Evolutionary conservation across 352 stramenopile genomes (phyloP).

Genomic region (Phytophthora podocarpi): DNA sequence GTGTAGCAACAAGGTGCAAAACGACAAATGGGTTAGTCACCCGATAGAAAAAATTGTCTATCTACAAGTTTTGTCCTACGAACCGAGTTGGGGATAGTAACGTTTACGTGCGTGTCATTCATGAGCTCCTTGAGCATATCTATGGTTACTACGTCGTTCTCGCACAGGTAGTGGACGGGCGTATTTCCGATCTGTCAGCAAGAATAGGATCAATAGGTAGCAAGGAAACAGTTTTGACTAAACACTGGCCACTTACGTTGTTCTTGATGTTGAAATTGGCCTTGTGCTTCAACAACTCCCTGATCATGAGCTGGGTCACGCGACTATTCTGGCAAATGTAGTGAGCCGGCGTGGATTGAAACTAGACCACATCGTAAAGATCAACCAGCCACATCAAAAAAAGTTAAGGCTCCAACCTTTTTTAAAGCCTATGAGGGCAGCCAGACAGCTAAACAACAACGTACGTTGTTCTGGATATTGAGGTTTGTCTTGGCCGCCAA

Average conservation of each 20-base stretch:
- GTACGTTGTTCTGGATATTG: conserved; percentile 76
- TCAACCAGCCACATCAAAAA: not conserved
- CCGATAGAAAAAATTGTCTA: not conserved
- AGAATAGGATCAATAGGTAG: conserved; percentile 1
- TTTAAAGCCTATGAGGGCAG: not conserved
- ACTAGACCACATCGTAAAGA: conserved; percentile 38
- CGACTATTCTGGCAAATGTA: conserved; percentile 72
- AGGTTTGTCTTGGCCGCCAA: conserved; percentile 49
- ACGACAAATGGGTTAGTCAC: not conserved
- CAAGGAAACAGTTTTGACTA: not conserved
- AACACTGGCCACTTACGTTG: conserved; percentile 47
- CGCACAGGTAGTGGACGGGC: conserved; percentile 72
- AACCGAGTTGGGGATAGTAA: conserved; percentile 73
- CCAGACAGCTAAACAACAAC: not conserved
- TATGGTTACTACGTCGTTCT: conserved; percentile 64
- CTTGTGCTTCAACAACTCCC: conserved; percentile 53
- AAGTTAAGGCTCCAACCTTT: no score
- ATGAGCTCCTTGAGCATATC: conserved; percentile 69
- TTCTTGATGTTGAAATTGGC: conserved; percentile 78
- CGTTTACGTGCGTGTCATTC: conserved; percentile 58
- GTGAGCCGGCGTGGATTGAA: conserved; percentile 76
- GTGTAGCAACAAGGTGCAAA: not conserved
- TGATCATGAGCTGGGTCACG: conserved; percentile 49
- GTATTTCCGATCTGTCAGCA: conserved; percentile 73
- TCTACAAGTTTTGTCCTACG: not conserved